Conservation (phyloP, 192 early-diverging fungal genomes). For the Coemansia sp. region DNA sequence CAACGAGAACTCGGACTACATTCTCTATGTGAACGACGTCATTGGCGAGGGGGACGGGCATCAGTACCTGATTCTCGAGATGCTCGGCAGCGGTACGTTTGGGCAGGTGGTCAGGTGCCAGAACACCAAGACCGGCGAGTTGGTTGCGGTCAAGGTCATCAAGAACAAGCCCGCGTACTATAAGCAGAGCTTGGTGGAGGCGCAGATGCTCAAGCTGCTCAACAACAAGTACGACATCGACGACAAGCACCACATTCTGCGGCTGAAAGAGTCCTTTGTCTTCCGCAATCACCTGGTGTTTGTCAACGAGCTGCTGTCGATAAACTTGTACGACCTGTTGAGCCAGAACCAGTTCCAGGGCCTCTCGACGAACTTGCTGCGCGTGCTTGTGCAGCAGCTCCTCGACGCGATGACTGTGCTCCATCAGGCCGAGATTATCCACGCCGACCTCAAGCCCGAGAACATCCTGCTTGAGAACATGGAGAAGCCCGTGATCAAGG, state of each 20-base stretch:
- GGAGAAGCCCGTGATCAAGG: conserved; percentile 90
- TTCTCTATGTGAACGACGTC: conserved; percentile 95
- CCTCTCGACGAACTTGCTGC: conserved; percentile 88
- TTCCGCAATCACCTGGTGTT: conserved; percentile 92
- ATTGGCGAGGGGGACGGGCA: conserved; percentile 88
- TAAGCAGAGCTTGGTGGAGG: conserved; percentile 97
- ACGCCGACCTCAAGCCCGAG: conserved; percentile 98
- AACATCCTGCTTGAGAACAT: conserved; percentile 88
- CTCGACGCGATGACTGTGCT: conserved; percentile 87
- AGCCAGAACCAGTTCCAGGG: conserved; percentile 97
- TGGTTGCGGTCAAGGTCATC: conserved; percentile 95
- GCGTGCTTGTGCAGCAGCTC: conserved; percentile 90
- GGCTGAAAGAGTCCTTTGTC: conserved; percentile 90
- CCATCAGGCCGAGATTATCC: conserved; percentile 86
- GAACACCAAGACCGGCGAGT: conserved; percentile 87
- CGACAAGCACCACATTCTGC: conserved; percentile 86
- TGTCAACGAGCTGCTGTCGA: conserved; percentile 94
- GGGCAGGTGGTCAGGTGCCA: conserved; percentile 97
- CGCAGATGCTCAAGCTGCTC: conserved; percentile 87
- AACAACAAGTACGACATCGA: conserved; percentile 85
- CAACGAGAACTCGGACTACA: conserved; percentile 95
- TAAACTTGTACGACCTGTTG: conserved; percentile 97
- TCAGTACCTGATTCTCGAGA: conserved; percentile 91
- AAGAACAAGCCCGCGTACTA: conserved; percentile 98
- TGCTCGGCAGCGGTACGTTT: conserved; percentile 96